Conservation (phyloP, 345 rosid genomes). For the Microcos paniculata region DNA sequence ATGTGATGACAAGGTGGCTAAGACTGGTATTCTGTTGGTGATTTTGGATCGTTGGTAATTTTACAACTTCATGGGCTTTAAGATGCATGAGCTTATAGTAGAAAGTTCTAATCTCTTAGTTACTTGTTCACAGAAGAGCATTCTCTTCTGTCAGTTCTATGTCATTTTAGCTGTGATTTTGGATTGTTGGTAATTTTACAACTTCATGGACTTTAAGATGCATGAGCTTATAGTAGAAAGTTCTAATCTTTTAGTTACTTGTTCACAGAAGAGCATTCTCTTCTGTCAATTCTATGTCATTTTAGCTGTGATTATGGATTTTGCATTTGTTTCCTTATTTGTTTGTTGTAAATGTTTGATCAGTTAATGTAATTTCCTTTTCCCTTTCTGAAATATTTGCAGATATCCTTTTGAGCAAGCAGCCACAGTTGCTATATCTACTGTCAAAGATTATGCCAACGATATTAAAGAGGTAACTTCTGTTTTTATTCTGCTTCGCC, state of each 20-base stretch:
- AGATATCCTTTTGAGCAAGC: slow-evolving; percentile 88
- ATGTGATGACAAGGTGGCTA: background rate
- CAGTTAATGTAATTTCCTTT: background rate
- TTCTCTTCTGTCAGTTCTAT: too few species aligned
- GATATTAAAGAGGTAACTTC: slow-evolving; percentile 71
- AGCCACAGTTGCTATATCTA: slow-evolving; percentile 66
- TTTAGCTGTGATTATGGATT: background rate
- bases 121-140: background rate
- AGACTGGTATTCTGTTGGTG: background rate
- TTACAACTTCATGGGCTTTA: background rate
- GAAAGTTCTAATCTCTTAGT: background rate
- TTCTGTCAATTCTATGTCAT: too few species aligned
- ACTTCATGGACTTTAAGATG: background rate
- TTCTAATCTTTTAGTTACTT: background rate
- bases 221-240: background rate
- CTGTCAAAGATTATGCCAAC: slow-evolving; percentile 54
- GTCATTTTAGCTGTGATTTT: too few species aligned
- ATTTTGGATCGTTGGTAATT: background rate
- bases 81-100: background rate
- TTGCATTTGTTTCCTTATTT: background rate
- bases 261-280: background rate
- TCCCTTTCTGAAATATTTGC: slow-evolving; percentile 8
- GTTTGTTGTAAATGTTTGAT: background rate
- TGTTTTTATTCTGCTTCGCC: background rate
- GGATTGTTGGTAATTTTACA: background rate